These are phyloP conservation scores for Pyrus betulifolia DNA, from an alignment of 306 rosid genomes.

Conservation along the genomic window DNA sequence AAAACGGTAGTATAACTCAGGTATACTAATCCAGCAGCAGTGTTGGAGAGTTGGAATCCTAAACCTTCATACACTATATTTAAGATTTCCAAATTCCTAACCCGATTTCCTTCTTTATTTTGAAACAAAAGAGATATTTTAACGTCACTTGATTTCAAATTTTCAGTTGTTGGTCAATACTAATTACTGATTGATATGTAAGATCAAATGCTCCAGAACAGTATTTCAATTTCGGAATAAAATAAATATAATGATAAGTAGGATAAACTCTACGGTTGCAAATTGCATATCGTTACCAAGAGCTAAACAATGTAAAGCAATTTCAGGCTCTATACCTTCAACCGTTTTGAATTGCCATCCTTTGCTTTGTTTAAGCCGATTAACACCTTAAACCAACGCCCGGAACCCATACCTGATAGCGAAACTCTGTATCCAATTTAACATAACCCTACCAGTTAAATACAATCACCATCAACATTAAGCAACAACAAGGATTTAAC, in stretches of 20 bases:
- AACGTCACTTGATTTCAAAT: constrained; percentile 1
- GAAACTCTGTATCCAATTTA: constrained; percentile 24
- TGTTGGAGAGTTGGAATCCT: neutral
- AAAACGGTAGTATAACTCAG: neutral
- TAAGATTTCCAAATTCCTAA: constrained; percentile 4
- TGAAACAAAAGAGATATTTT: neutral
- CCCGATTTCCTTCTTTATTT: neutral
- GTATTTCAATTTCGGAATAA: neutral
- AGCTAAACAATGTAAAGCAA: neutral
- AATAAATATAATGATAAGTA: neutral
- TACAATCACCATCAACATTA: constrained; percentile 21
- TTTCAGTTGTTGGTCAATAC: constrained; percentile 1
- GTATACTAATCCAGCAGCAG: neutral
- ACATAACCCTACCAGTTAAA: constrained; percentile 36
- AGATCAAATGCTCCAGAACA: neutral
- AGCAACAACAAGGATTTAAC: constrained; percentile 9
- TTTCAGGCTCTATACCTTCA: constrained; percentile 43
- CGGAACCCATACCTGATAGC: constrained; percentile 67
- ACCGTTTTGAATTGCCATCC: constrained; percentile 51
- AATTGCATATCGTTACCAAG: neutral
- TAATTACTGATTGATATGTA: neutral
- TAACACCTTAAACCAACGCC: constrained; percentile 78
- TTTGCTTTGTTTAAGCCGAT: constrained; percentile 55
- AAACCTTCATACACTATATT: neutral
- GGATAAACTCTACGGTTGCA: neutral